Base-by-base conservation (phyloP, 75 land plant genomes). In the Pseudotsuga menziesii region DNA sequence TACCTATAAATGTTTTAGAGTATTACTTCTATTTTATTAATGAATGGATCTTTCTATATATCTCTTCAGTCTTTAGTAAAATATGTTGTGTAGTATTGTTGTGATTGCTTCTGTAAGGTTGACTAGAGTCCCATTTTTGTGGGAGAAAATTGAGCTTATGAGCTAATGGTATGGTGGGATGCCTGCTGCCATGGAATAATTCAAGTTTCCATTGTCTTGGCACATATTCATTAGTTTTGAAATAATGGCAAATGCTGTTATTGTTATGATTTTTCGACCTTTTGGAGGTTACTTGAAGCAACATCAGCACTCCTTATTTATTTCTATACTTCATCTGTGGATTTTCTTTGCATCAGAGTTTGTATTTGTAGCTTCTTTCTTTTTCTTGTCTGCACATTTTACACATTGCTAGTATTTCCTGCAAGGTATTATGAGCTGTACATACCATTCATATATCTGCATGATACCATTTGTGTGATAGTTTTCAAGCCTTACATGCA, bases 261-360 rank as follows among this genome's bases (percentile, higher is more conserved):
- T 61, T 61, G 11, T 61, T 61, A 25, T 12, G 9, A 25, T 9
- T 27, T 61, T 3, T 61, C 26, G 14, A 61, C 27, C 29, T 25
- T 61, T 61, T 61, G 27, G 29, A 48, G 29, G 29, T 61, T 61
- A 26, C 9, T 61, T 26, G 64, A 27, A 27, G 64, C 64, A 27
- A 2, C 29, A 61, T 13, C 27, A 26, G 13, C 64, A 61, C 13
- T 48, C 54, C 54, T 48, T 48, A 2, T 48, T 48, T 48, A 9
- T 44, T 0, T 72, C 0, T 44, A 8, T 61, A 23, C 15, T 27
- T 61, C 32, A 22, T 61, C 25, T n/a, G 48, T 3, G 7, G 0
- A n/a, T 41, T 69, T 69, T 41, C 72, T 69, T 41, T 67, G n/a
- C 48, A 69, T 12, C 12, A 69, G 52, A 69, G 11, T 69, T 69